Percentiles rank a stretch among this genome's conserved stretches.
These are phyloP conservation scores for Diaporthe amygdali DNA, from an alignment of 2,329 filamentous ascomycete genomes.

Conservation along the genomic window DNA sequence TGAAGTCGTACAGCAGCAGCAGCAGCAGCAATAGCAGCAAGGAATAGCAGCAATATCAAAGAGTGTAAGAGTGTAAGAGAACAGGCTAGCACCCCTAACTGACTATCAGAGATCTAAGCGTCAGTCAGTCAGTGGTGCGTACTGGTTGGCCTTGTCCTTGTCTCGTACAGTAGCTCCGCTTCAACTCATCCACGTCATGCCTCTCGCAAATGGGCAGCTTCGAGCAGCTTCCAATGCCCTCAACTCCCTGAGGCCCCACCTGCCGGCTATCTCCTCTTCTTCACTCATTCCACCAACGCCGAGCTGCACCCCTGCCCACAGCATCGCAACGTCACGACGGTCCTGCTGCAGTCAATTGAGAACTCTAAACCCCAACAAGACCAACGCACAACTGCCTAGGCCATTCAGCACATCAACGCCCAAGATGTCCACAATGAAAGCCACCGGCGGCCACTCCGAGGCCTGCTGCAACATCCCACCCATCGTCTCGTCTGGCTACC, in stretches of 20 bases:
- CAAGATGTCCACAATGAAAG: slow-evolving; percentile 41
- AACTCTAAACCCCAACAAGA: neutral
- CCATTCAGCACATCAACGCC: slow-evolving; percentile 24
- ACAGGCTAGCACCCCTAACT: neutral
- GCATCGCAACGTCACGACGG: neutral
- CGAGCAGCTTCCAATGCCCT: slow-evolving; percentile 17
- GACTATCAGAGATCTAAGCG: slow-evolving; percentile 2
- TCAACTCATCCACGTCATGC: neutral
- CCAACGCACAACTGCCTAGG: neutral
- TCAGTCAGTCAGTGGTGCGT: neutral
- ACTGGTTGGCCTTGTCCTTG: too few species aligned
- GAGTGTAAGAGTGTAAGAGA: neutral
- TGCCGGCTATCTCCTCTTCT: neutral
- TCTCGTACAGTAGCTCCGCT: too few species aligned
- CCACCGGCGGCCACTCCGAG: slow-evolving; percentile 43
- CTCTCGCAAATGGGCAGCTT: slow-evolving; percentile 4
- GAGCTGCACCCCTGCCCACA: neutral
- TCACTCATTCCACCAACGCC: neutral
- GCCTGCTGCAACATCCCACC: slow-evolving; percentile 53
- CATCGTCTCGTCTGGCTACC: slow-evolving; percentile 49
- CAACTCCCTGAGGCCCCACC: slow-evolving; percentile 5
- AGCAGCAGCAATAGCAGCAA: neutral
- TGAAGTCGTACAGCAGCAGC: neutral
- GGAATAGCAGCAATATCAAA: too few species aligned
- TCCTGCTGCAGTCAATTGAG: slow-evolving; percentile 9